Evolutionary conservation across 768 basidiomycete genomes (phyloP).

Genomic region (Collybiopsis luxurians): DNA sequence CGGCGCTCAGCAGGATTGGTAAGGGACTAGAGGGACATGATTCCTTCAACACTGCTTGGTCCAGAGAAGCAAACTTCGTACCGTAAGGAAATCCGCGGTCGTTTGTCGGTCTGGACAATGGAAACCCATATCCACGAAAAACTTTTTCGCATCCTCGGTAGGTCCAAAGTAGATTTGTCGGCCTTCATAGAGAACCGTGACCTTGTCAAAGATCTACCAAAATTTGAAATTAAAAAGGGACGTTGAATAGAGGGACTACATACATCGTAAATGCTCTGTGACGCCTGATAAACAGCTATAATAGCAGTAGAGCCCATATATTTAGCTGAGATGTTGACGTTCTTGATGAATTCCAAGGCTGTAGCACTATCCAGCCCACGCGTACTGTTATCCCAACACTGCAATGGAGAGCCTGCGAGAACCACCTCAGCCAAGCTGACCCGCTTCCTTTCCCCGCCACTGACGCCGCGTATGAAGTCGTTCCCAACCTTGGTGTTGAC

Average conservation of each 20-base stretch:
- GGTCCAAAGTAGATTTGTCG: conserved; percentile 47
- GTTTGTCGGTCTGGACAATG: conserved; percentile 41
- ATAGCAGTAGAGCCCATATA: conserved; percentile 36
- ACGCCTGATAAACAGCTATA: conserved; percentile 44
- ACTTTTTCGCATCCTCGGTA: conserved; percentile 34
- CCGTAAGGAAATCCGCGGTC: conserved; percentile 44
- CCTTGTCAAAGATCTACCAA: conserved; percentile 39
- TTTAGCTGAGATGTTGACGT: conserved; percentile 38
- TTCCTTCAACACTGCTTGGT: background rate
- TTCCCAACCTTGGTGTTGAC: conserved; percentile 62
- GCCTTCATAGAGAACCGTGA: conserved; percentile 44
- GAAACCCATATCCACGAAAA: conserved; percentile 47
- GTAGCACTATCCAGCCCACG: conserved; percentile 25
- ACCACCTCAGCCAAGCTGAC: conserved; percentile 56
- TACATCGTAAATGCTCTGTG: conserved; percentile 37
- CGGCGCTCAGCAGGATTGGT: conserved; percentile 37
- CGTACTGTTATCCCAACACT: conserved; percentile 48
- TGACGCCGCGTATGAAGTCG: conserved; percentile 54
- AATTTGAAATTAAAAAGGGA: background rate
- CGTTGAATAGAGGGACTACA: background rate
- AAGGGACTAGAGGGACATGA: conserved; percentile 16
- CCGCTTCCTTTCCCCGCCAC: conserved; percentile 58
- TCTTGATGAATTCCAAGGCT: conserved; percentile 44
- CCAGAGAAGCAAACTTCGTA: background rate
- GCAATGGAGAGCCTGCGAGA: conserved; percentile 40